Percentiles rank a stretch among this genome's conserved stretches.
These are phyloP conservation scores for Suillus brevipes DNA, from an alignment of 768 basidiomycete genomes.

Conservation along the genomic window DNA sequence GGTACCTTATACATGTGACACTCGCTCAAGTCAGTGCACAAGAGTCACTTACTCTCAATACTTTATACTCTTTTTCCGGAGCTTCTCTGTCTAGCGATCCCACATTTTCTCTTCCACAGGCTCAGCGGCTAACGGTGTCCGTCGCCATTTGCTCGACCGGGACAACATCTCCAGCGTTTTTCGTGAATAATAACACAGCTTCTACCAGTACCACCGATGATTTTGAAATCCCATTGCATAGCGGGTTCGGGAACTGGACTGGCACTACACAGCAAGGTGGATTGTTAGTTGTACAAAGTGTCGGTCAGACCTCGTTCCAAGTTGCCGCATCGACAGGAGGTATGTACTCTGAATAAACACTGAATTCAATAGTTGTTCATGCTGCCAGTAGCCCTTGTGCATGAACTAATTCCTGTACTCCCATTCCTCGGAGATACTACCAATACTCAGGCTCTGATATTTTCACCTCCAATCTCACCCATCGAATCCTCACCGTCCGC, in stretches of 20 bases:
- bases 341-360: constrained; percentile 17
- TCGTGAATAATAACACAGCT: constrained; percentile 48
- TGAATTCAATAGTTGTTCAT: constrained; percentile 5
- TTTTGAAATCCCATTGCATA: constrained; percentile 47
- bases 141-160: constrained; percentile 47
- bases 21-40: constrained; percentile 14
- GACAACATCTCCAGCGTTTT: constrained; percentile 48
- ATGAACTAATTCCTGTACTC: constrained; percentile 39
- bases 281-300: constrained; percentile 47
- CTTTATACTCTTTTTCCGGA: constrained; percentile 34
- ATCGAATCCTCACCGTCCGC: constrained; percentile 37
- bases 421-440: constrained; percentile 77
- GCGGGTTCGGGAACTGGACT: constrained; percentile 55
- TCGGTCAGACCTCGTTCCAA: constrained; percentile 50
- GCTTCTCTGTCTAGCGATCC: constrained; percentile 34
- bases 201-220: constrained; percentile 36
- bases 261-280: constrained; percentile 50
- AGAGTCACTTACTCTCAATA: constrained; percentile 37
- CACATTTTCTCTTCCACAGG: constrained; percentile 42
- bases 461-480: constrained; percentile 57
- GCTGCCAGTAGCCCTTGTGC: constrained; percentile 46
- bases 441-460: constrained; percentile 67
- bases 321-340: constrained; percentile 53
- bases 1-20: constrained; percentile 8
- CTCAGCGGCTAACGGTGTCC: constrained; percentile 43